Base-by-base conservation (phyloP, 2,329 filamentous ascomycete species). In the Lizonia empirigonia region DNA sequence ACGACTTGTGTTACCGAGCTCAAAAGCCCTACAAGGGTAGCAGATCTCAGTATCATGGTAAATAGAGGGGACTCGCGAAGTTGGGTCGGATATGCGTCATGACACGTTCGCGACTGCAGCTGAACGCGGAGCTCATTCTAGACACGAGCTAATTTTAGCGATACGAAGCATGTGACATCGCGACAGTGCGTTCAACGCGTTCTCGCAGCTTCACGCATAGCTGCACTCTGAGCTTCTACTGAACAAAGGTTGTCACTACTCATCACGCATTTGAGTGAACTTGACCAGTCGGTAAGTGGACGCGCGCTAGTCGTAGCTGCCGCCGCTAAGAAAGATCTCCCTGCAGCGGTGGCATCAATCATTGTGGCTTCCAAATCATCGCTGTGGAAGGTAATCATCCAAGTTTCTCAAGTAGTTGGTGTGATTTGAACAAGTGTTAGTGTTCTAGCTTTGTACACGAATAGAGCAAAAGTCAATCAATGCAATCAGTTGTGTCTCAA, bases 1-100 rank as follows among this genome's bases (percentile, higher is more conserved):
- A 39, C 22, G 9, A 45, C 53, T 8, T 15, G 37, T 13, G 32
- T 22, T 10, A 46, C 26, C 16, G 44, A 44, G 7, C 44, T 9
- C 3, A 64, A 32, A 12, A 52, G 12, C 8, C 32, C 33, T 57
- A 49, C 20, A 15, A 47, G 7, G 7, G n/a, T n/a, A 15, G 12
- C 7, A 3, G 7, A 44, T 34, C 55, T 53, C 7, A 52, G 33
- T 34, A 59, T 60, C 61, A 68, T 68, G 33, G 18, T 56, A 39
- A 24, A 4, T 12, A 35, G 13, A 27, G 36, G 20, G 36, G 12
- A 22, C 29, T 41, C 16, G 35, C 13, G 16, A 19, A 19, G 37
- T 20, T 18, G 16, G 7, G 23, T 18, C 12, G n/a, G 23, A n/a
- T 22, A 15, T 6, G 13, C 26, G 32, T 56, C 34, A 48, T 50